Conservation (phyloP, 345 rosid genomes). For the Isatis tinctoria region DNA sequence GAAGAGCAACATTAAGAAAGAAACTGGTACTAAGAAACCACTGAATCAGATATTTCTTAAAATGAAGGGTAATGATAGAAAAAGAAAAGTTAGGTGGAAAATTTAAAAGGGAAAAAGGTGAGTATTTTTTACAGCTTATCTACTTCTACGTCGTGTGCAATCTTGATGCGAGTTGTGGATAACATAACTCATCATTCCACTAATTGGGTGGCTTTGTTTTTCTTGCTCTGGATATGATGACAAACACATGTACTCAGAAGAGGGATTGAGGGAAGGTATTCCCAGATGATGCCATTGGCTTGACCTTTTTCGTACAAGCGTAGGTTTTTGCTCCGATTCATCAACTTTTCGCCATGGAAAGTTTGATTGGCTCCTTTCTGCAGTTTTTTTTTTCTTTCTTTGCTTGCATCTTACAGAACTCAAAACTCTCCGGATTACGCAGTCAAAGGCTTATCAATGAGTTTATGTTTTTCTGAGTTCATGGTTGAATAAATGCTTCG, state of each 20-base stretch:
- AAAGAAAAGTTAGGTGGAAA: too few relatives aligned
- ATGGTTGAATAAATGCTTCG: neutral
- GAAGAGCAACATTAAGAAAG: too few relatives aligned
- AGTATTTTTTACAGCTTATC: neutral
- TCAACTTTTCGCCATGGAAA: neutral
- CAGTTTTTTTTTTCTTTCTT: neutral
- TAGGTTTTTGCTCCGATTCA: neutral
- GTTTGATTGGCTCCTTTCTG: neutral
- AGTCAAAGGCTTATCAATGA: neutral
- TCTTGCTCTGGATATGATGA: constrained; percentile 2
- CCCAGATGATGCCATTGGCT: constrained; percentile 28
- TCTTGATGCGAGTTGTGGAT: too few relatives aligned
- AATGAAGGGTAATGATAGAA: too few relatives aligned
- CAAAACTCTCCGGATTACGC: neutral
- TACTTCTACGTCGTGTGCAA: too few relatives aligned
- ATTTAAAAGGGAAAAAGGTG: constrained; percentile 45
- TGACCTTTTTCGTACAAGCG: neutral
- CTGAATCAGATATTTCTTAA: too few relatives aligned
- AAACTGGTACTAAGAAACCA: too few relatives aligned
- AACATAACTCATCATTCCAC: constrained; percentile 39
- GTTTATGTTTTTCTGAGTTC: neutral
- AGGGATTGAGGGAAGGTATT: constrained; percentile 32
- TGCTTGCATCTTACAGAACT: neutral
- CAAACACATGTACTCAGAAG: constrained; percentile 41
- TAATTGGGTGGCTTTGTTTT: neutral